Evolutionary conservation across 192 early-diverging fungal species (phyloP), one percentile per base, ranked within the genome.

Genomic region (Coemansia erecta): DNA sequence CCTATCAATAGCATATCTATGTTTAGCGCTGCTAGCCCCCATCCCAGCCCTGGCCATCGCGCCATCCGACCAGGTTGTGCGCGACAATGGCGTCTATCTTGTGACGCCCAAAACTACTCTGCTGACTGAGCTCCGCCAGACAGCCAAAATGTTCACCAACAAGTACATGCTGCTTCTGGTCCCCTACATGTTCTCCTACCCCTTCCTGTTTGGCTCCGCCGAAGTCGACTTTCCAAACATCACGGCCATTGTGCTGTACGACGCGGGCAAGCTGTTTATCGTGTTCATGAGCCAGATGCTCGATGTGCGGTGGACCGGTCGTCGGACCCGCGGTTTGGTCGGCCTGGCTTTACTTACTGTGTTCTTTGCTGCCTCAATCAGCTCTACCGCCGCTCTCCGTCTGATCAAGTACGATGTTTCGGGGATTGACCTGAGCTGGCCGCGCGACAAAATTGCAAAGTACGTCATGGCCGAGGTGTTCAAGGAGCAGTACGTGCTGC

Each of bases 11-110:
- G 61, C 55, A 6, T 53, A 44, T n/a, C 28, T 74, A 23, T 56
- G 53, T 11, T 14, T 74, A 2, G 56, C 48, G 17, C 61, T 61
- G 18, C 46, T 74, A 8, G 58, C 72, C 19, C 72, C 66, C 1
- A 40, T 74, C 8, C 47, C 59, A 11, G 61, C 72, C 7, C 23
- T 50, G 6, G 66, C 72, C 6, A 60, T 74, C 13, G 65, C 66
- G 15, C 72, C 72, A 0, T 21, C 55, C 8, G 44, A 64, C 43
- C 50, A 57, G 14, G 58, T 74, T 19, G 62, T 74, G 23, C 72
- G 72, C 17, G 53, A 44, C 54, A 64, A 74, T 33, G 72, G 72
- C 8, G 66, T 74, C 5, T 74, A 61, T 35, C 21, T 74, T 52
- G 54, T 74, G 39, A 56, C 72, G 12, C 72, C 65, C 2, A 53